phyloP scores from a whole-genome alignment of 306 rosid species.

The Sicyos edulis region DNA sequence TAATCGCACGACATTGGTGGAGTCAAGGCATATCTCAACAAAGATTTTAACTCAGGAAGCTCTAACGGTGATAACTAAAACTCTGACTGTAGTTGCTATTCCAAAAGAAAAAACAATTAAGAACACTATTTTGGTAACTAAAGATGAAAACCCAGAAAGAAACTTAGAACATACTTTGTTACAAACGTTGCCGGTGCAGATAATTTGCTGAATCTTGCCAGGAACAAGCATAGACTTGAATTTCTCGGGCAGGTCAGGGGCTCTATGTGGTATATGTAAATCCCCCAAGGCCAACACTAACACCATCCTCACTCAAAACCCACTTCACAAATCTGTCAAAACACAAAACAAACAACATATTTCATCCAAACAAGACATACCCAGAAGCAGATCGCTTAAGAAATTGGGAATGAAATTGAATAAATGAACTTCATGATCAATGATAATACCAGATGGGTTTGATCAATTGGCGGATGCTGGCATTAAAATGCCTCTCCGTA shows the following conservation, averaged over 20 bases:
- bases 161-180: slow-evolving; percentile 50
- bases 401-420: background rate
- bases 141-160: background rate
- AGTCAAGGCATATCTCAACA: too few species aligned
- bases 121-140: slow-evolving; percentile 31
- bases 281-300: slow-evolving; percentile 96
- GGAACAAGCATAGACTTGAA: slow-evolving; percentile 99
- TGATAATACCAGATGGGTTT: slow-evolving; percentile 10
- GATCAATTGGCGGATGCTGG: slow-evolving; percentile 16
- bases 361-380: background rate
- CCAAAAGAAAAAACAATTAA: too few species aligned
- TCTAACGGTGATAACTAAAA: too few species aligned
- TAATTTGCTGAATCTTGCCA: slow-evolving; percentile 93
- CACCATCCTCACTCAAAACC: slow-evolving; percentile 66
- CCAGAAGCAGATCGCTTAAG: background rate
- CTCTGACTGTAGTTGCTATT: too few species aligned
- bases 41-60: too few species aligned
- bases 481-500: slow-evolving; percentile 8
- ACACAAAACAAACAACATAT: slow-evolving; percentile 53
- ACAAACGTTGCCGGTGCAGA: slow-evolving; percentile 90
- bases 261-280: slow-evolving; percentile 95
- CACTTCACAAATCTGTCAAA: slow-evolving; percentile 25
- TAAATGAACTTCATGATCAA: background rate
- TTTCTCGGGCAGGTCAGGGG: slow-evolving; percentile 91
- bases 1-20: too few species aligned